Percentiles rank a stretch among this genome's conserved stretches.
Conservation (phyloP, 169 alveolate genomes). For the Cryptosporidium sp. region DNA sequence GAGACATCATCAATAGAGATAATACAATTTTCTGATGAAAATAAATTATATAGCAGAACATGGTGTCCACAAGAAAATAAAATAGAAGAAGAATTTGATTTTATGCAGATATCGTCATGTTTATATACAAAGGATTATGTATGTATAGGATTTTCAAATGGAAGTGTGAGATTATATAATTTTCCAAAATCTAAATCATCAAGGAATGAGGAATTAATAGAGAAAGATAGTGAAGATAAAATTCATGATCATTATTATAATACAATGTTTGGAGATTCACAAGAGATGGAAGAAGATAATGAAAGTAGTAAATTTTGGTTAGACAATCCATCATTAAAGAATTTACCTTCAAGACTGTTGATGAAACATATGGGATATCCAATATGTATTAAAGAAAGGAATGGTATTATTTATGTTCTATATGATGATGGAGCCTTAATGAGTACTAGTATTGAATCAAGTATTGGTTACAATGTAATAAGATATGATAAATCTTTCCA, state of each 20-base stretch:
- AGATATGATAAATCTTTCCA: slow-evolving; percentile 57
- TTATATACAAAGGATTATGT: slow-evolving; percentile 31
- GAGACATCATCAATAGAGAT: slow-evolving; percentile 48
- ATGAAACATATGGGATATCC: slow-evolving; percentile 74
- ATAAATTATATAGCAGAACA: not conserved
- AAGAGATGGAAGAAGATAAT: slow-evolving; percentile 5
- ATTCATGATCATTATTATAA: slow-evolving; percentile 60
- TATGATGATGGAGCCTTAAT: slow-evolving; percentile 66
- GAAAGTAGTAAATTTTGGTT: slow-evolving; percentile 18
- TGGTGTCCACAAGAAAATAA: slow-evolving; percentile 55
- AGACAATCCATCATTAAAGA: not conserved
- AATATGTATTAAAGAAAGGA: slow-evolving; percentile 29
- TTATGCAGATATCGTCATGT: slow-evolving; percentile 35
- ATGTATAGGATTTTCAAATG: slow-evolving; percentile 58
- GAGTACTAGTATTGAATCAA: slow-evolving; percentile 14
- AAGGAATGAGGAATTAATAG: not conserved
- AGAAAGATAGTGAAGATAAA: not conserved
- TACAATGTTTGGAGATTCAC: slow-evolving; percentile 70
- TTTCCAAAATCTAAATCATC: not conserved
- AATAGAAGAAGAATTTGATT: slow-evolving; percentile 46
- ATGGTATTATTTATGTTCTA: slow-evolving; percentile 40
- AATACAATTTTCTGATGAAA: not conserved
- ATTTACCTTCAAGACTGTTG: slow-evolving; percentile 8
- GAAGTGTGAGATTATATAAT: slow-evolving; percentile 50
- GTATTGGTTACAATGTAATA: slow-evolving; percentile 19